Evolutionary conservation across 352 stramenopile genomes (phyloP), one percentile per base, ranked within the genome.

Genomic region (Globisporangium paroecandrum): DNA sequence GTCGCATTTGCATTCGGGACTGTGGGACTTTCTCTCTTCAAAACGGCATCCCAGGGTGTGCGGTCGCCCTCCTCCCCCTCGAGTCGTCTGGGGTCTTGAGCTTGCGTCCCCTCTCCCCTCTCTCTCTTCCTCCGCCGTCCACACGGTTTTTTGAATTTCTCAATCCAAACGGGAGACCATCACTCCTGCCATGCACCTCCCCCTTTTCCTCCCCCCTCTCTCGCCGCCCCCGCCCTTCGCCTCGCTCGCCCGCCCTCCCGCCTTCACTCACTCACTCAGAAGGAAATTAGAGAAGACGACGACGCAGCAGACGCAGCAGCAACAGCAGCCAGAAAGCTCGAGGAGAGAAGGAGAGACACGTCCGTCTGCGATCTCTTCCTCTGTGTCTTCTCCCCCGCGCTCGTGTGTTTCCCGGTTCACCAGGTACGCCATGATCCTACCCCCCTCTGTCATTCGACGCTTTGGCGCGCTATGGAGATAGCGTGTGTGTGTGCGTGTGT

Each of bases 101-200:
- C 18, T 9, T 60, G 41, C 22, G 64, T 8, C 55, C 53, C 29
- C 66, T 64, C 66, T 58, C 51, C 27, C 56, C 24, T 65, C 49
- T 69, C 51, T 38, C 56, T 70, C 64, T 51, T 25, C 29, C 57
- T 73, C 70, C 53, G 62, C 65, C 68, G 56, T 69, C 53, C 64
- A 71, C 66, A 70, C 62, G 36, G 68, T 70, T 64, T 62, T 72
- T 79, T 79, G 73, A 72, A 77, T 76, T 75, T 75, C 72, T 78
- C 69, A 78, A 77, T 63, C 69, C 58, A 67, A 66, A 63, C n/a
- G 43, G 32, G 13, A 25, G 58, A 71, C 70, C 70, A 68, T 73
- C 70, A 77, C 64, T 77, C 71, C 69, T 41, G 15, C 46, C 25
- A 22, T 54, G 51, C 38, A 29, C 59, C 54, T 32, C 60, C 62